Evolutionary conservation across 768 basidiomycete genomes (phyloP), one percentile per base, ranked within the genome.

Genomic region (Amylocystis lapponica): DNA sequence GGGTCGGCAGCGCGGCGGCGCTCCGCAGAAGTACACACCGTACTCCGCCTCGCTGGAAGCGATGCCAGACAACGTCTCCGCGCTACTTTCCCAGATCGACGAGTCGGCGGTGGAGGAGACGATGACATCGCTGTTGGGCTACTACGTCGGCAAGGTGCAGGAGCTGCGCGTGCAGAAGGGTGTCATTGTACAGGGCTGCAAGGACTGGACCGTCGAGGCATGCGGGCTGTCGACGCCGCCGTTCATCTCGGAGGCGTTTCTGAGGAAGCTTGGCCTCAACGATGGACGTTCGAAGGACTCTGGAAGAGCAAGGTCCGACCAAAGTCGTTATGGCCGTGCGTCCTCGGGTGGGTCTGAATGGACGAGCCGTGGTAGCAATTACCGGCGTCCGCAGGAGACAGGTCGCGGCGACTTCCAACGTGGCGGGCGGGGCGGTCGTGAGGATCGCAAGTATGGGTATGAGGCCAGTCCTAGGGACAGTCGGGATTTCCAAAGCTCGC

Each of bases 101-200:
- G 58, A 65, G 17, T 71, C 70, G 3, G 74, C 75, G 3, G 53
- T 89, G 34, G 63, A 66, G 34, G 78, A 81, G 40, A 76, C 82
- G 1, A 81, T 87, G 55, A 69, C 76, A 17, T 78, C 81, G 12
- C 59, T 83, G 41, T 62, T 91, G 16, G 90, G 89, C 1, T 90
- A 80, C 66, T 90, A 89, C 63, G 53, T 79, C 27, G 61, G 72
- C 32, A 75, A 77, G 48, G 43, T 66, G 1, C 59, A 59, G 5
- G 70, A 79, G 32, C 54, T 90, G 36, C 67, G 78, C 22, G 53
- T 70, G 2, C 56, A 63, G 31, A 66, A 66, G 40, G 51, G 58
- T 6, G 67, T 64, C 27, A 60, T 86, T 41, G 47, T 85, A 9
- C 63, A 75, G 29, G 82, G 81, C 13, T 63, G 78, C 40, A 75